Conservation (phyloP, 257 asterid species). For the Fraxinus pennsylvanica region DNA sequence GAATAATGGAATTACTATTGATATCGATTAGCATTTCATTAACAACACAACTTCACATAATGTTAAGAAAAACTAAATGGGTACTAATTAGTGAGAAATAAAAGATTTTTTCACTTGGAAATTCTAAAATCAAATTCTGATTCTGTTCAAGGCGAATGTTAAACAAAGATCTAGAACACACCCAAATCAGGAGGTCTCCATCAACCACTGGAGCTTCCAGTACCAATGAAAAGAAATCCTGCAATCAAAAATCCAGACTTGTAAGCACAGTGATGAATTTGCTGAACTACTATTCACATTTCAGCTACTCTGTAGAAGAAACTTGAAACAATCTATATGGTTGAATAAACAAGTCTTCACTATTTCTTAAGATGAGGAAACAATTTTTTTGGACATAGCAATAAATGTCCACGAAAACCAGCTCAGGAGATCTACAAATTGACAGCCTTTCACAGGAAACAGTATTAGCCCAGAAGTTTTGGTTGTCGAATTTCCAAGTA, state of each 20-base stretch:
- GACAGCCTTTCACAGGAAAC: background rate
- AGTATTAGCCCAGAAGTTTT: background rate
- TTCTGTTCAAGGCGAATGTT: constrained; percentile 1
- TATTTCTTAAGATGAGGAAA: constrained; percentile 10
- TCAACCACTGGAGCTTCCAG: constrained; percentile 83
- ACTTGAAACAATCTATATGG: constrained; percentile 4
- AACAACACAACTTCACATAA: background rate
- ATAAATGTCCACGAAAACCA: background rate
- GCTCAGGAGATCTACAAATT: background rate
- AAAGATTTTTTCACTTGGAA: background rate
- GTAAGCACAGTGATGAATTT: constrained; percentile 9
- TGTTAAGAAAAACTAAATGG: background rate
- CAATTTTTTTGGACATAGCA: background rate
- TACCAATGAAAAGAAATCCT: constrained; percentile 91
- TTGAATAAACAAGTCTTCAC: background rate
- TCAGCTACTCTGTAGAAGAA: constrained; percentile 6
- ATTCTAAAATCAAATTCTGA: background rate
- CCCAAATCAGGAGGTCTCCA: constrained; percentile 93
- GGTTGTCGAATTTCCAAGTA: constrained; percentile 3
- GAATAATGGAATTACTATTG: background rate
- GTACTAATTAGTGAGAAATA: constrained; percentile 8
- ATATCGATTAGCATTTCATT: background rate
- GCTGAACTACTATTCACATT: constrained; percentile 1
- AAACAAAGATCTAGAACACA: constrained; percentile 31
- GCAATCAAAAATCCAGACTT: constrained; percentile 28